Conservation (phyloP, 805 yeast genomes). For the Grigorovia yakushimaensis region DNA sequence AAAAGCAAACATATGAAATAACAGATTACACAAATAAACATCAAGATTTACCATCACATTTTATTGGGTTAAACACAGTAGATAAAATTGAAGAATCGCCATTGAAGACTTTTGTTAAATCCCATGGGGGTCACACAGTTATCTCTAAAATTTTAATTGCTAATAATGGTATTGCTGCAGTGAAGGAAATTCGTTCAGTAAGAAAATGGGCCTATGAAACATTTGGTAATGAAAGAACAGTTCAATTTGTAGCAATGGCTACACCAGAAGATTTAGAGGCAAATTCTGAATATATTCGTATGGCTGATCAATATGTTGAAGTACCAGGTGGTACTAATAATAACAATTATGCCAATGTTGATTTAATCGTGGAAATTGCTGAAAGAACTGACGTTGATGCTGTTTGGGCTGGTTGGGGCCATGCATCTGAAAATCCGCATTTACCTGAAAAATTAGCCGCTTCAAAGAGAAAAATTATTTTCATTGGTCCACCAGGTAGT, state of each 20-base stretch:
- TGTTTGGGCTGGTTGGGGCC: slow-evolving; percentile 99
- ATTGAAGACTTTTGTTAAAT: slow-evolving; percentile 74
- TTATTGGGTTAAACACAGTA: slow-evolving; percentile 72
- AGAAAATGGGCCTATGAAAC: slow-evolving; percentile 99
- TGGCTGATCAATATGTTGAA: slow-evolving; percentile 98
- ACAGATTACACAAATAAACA: slow-evolving; percentile 31
- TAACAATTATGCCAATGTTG: slow-evolving; percentile 97
- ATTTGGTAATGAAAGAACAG: slow-evolving; percentile 91
- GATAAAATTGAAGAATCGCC: slow-evolving; percentile 66
- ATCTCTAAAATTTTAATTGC: slow-evolving; percentile 84
- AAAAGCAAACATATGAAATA: slow-evolving; percentile 20
- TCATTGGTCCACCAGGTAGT: slow-evolving; percentile 98
- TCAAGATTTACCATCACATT: slow-evolving; percentile 52
- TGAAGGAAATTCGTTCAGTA: slow-evolving; percentile 92
- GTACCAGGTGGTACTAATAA: slow-evolving; percentile 99
- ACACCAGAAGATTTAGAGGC: slow-evolving; percentile 98
- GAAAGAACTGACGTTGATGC: slow-evolving; percentile 96
- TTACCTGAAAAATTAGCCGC: slow-evolving; percentile 90
- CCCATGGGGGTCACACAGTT: slow-evolving; percentile 91
- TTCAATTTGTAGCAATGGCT: slow-evolving; percentile 96
- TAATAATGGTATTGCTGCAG: slow-evolving; percentile 98
- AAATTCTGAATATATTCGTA: slow-evolving; percentile 93
- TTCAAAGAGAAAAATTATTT: slow-evolving; percentile 82
- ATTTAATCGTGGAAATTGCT: slow-evolving; percentile 91
- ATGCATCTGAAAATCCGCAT: slow-evolving; percentile 96